A percentile compares a stretch with the other conserved stretches of the same genome.
Conservation (phyloP, 1,139 yeast species). For the Candida mesenterica region DNA sequence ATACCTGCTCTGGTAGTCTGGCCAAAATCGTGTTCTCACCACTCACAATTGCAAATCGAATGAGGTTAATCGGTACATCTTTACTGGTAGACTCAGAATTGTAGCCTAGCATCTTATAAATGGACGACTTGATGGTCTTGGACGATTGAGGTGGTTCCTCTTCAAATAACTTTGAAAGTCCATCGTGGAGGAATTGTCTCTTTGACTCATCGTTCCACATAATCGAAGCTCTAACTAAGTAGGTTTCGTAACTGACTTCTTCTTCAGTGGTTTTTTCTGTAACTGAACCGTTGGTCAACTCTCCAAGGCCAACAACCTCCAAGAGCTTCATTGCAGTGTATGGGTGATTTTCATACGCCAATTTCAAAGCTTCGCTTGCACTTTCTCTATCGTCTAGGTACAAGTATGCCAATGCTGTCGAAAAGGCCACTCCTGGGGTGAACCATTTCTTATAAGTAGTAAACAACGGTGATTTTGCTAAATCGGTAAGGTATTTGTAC, state of each 20-base stretch:
- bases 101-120: slow-evolving; percentile 19
- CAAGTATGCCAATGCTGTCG: slow-evolving; percentile 61
- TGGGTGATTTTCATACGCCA: slow-evolving; percentile 60
- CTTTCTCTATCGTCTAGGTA: slow-evolving; percentile 33
- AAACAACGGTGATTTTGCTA: slow-evolving; percentile 54
- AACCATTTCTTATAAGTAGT: slow-evolving; percentile 64
- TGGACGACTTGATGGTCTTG: slow-evolving; percentile 11
- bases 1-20: slow-evolving; percentile 58
- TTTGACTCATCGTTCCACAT: slow-evolving; percentile 50
- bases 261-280: slow-evolving; percentile 12
- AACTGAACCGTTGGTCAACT: slow-evolving; percentile 23
- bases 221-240: slow-evolving; percentile 47
- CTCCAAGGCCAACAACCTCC: slow-evolving; percentile 36
- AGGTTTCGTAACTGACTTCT: slow-evolving; percentile 47
- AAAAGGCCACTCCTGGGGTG: slow-evolving; percentile 72
- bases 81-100: slow-evolving; percentile 16
- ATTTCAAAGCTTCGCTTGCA: slow-evolving; percentile 47
- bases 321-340: slow-evolving; percentile 54
- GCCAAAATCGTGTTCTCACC: slow-evolving; percentile 74
- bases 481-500: slow-evolving; percentile 56
- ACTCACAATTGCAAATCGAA: slow-evolving; percentile 66
- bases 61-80: slow-evolving; percentile 53
- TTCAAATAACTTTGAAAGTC: slow-evolving; percentile 37
- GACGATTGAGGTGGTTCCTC: slow-evolving; percentile 11
- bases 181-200: slow-evolving; percentile 48